A percentile compares a stretch with the other conserved stretches of the same genome.
Conservation (phyloP, 202 grass and related monocot genomes). For the Schoenoplectus tabernaemontani region DNA sequence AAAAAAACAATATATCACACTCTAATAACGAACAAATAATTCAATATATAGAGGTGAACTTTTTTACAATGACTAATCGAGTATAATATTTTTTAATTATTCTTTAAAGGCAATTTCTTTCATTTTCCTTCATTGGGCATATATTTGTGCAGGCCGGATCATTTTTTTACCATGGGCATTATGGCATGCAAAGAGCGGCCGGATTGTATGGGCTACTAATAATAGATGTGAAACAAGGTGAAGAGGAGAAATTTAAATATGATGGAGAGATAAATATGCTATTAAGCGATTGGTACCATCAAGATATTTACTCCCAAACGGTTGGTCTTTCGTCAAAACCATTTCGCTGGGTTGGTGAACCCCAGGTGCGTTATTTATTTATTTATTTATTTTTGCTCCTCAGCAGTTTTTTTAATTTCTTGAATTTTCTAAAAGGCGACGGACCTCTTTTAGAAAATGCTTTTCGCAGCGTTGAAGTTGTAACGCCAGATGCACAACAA, state of each 20-base stretch:
- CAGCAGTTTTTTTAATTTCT: neutral
- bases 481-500: too few relatives aligned
- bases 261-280: slow-evolving; percentile 77
- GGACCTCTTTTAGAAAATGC: neutral
- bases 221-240: slow-evolving; percentile 64
- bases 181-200: slow-evolving; percentile 82
- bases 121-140: neutral
- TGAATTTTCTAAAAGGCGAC: neutral
- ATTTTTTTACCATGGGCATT: slow-evolving; percentile 87
- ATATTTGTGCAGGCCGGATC: slow-evolving; percentile 48
- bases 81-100: neutral
- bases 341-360: slow-evolving; percentile 76
- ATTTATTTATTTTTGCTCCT: neutral
- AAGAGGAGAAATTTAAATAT: slow-evolving; percentile 70
- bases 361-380: slow-evolving; percentile 48
- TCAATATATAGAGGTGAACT: neutral
- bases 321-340: slow-evolving; percentile 75
- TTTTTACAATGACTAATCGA: neutral
- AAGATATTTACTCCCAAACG: slow-evolving; percentile 77
- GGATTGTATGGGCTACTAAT: slow-evolving; percentile 76
- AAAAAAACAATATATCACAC: too few relatives aligned
- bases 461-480: too few relatives aligned
- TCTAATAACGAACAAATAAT: too few relatives aligned
- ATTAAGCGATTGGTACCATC: slow-evolving; percentile 79
- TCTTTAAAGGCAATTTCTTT: neutral